Conservation (phyloP, 352 stramenopile genomes). For the Globisporangium paddicum region DNA sequence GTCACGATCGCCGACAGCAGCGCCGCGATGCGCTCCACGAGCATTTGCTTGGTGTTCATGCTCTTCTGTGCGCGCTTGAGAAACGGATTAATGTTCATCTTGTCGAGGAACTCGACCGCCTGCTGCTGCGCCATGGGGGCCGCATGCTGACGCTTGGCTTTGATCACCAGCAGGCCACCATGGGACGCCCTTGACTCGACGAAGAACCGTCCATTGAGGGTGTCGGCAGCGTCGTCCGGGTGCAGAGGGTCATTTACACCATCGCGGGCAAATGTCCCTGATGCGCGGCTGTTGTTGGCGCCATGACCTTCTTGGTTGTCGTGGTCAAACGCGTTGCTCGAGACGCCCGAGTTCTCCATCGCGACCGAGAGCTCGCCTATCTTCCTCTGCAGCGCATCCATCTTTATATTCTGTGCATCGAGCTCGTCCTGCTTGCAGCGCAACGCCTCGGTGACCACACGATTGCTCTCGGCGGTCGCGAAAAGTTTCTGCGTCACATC, state of each 20-base stretch:
- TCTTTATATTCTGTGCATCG: conserved; percentile 77
- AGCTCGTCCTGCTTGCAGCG: conserved; percentile 88
- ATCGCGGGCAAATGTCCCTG: conserved; percentile 10
- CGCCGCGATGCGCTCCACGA: conserved; percentile 87
- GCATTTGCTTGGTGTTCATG: conserved; percentile 90
- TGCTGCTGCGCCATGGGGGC: conserved; percentile 43
- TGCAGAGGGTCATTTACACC: conserved; percentile 23
- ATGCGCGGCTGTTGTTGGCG: neutral
- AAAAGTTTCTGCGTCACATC: conserved; percentile 89
- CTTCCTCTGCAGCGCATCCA: conserved; percentile 78
- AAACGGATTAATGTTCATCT: conserved; percentile 88
- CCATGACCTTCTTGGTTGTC: conserved; percentile 23
- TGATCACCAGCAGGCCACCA: conserved; percentile 87
- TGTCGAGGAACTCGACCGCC: conserved; percentile 88
- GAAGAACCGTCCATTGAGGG: conserved; percentile 79
- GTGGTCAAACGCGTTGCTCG: conserved; percentile 11
- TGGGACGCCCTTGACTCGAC: conserved; percentile 79
- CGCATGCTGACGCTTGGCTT: conserved; percentile 87
- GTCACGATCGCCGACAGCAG: conserved; percentile 68
- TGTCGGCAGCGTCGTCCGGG: conserved; percentile 54
- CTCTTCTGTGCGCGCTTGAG: conserved; percentile 92
- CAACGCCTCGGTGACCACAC: conserved; percentile 90
- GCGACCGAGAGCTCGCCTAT: conserved; percentile 47
- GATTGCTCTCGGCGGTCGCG: conserved; percentile 89
- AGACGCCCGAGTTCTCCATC: conserved; percentile 49